phyloP scores from a whole-genome alignment of 2,329 filamentous ascomycete species.

The Cyphellophora europaea region DNA sequence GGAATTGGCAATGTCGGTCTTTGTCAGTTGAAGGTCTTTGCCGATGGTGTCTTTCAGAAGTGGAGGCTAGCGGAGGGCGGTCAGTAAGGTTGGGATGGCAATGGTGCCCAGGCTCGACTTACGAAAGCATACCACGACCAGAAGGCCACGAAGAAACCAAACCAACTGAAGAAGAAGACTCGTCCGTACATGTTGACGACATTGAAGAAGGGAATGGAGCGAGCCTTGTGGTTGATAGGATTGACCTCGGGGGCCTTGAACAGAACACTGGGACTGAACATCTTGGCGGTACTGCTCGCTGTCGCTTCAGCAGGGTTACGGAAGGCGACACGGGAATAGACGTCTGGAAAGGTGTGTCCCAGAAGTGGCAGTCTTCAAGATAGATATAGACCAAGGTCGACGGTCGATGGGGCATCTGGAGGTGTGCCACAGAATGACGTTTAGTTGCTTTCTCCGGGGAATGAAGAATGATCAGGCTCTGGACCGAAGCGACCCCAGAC shows the following conservation, averaged over 20 bases:
- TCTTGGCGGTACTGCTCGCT: conserved; percentile 4
- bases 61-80: neutral
- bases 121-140: conserved; percentile 77
- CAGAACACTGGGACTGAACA: conserved; percentile 4
- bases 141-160: conserved; percentile 79
- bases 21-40: conserved; percentile 62
- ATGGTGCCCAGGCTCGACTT: neutral
- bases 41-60: conserved; percentile 56
- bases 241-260: conserved; percentile 63
- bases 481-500: too few relatives aligned
- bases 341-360: neutral
- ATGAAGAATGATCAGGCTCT: too few relatives aligned
- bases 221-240: conserved; percentile 74
- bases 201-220: conserved; percentile 70
- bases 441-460: too few relatives aligned
- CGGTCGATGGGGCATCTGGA: too few relatives aligned
- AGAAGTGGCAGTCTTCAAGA: neutral
- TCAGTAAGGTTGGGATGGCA: neutral
- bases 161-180: conserved; percentile 84
- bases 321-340: neutral
- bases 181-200: conserved; percentile 70
- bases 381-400: neutral
- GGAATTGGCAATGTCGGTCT: conserved; percentile 70
- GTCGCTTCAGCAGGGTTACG: neutral
- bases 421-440: too few relatives aligned